Base-by-base conservation (phyloP, 2,329 filamentous ascomycete species). In the Colletotrichum australisinense region DNA sequence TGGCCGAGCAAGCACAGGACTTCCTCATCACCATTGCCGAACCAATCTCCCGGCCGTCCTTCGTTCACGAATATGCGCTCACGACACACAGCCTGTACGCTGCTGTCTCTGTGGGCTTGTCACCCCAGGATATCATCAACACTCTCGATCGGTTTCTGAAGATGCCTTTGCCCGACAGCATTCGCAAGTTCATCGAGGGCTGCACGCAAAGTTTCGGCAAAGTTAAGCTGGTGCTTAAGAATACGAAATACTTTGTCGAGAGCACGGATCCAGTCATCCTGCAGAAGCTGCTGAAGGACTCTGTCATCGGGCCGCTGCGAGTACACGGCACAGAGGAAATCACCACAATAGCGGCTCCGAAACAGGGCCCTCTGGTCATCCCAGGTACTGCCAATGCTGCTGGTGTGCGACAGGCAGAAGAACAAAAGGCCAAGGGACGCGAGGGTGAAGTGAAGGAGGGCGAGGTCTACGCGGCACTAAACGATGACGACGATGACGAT, bases 11-110 rank as follows among this genome's bases (percentile, higher is more conserved):
- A 79, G 96, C 95, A 0, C 95, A 98, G 80, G 95, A 98, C 81
- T 98, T 99, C 81, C 87, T 99, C 72, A 98, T 97, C 78, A 98
- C 97, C 59, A 96, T 99, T 77, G 94, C 96, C 75, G 96, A 99
- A 84, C 97, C 96, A 22, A 88, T 96, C 72, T 98, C 95, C 46
- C 92, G 96, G 73, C 96, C 97, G 71, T 93, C 92, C 5, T 96
- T 95, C 79, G 90, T 98, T 75, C 97, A 98, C 85, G 96, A 99
- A 83, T 98, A 98, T 83, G 90, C 92, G 69, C 89, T 99, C 78
- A 98, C 95, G 2, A 92, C 94, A 28, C 95, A 98, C 83, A 98
- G 95, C 83, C 87, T 99, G 67, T 98, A 98, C 83, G 96, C 97
- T 35, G 97, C 97, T 53, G 94, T 98, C 4, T 98, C 95, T 7